A percentile compares a stretch with the other conserved stretches of the same genome.
phyloP scores from a whole-genome alignment of 1,284 basidiomycete genomes.

The Inonotus hispidus region DNA sequence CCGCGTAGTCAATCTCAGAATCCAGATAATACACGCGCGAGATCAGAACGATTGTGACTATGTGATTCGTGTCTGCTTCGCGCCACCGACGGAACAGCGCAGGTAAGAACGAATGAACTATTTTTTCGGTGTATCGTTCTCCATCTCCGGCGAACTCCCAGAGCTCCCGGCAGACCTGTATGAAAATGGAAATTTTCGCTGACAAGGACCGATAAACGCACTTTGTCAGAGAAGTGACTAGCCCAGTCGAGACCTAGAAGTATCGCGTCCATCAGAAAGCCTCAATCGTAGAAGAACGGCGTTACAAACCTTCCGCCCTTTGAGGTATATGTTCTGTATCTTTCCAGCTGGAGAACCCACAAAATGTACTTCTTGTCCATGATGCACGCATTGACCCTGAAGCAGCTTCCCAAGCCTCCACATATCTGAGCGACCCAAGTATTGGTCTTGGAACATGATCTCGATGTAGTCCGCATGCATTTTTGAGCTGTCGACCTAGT shows the following conservation, averaged over 20 bases:
- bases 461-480: constrained; percentile 81
- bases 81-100: constrained; percentile 80
- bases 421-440: constrained; percentile 90
- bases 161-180: constrained; percentile 93
- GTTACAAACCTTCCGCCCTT: constrained; percentile 50
- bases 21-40: constrained; percentile 91
- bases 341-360: constrained; percentile 76
- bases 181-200: constrained; percentile 88
- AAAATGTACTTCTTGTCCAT: constrained; percentile 75
- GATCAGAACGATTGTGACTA: constrained; percentile 91
- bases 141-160: constrained; percentile 98
- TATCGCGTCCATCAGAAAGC: constrained; percentile 9
- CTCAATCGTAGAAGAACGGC: neutral
- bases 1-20: constrained; percentile 73
- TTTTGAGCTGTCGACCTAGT: constrained; percentile 59
- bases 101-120: constrained; percentile 89
- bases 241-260: constrained; percentile 70
- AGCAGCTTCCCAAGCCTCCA: constrained; percentile 80
- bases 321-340: constrained; percentile 70
- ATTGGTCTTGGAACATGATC: constrained; percentile 87
- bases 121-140: constrained; percentile 94
- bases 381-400: constrained; percentile 39
- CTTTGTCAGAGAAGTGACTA: constrained; percentile 81
- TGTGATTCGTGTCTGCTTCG: constrained; percentile 84
- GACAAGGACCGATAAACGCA: constrained; percentile 87